A percentile compares a stretch with the other conserved stretches of the same genome.
Conservation (phyloP, 192 early-diverging fungal species). For the Jimgerdemannia flammicorona region DNA sequence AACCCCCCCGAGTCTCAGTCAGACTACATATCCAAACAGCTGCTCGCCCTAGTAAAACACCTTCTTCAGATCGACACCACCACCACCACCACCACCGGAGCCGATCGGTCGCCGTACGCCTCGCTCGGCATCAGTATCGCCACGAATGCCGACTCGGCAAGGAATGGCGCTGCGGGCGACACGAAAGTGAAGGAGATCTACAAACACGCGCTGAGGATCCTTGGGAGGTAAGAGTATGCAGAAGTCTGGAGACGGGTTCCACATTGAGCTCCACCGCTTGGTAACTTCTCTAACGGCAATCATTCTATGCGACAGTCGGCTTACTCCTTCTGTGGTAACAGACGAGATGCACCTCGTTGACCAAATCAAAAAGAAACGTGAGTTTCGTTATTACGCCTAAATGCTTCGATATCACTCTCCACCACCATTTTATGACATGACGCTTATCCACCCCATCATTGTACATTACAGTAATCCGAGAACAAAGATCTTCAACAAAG, state of each 20-base stretch:
- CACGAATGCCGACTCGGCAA: background rate
- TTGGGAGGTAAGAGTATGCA: background rate
- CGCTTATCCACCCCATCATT: background rate
- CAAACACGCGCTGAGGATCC: background rate
- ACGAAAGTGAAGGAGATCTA: background rate
- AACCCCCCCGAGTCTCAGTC: background rate
- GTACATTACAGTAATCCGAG: constrained; percentile 44
- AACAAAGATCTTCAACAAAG: constrained; percentile 41
- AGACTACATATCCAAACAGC: background rate
- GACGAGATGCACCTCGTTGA: constrained; percentile 58
- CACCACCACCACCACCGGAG: background rate
- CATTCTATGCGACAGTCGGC: background rate
- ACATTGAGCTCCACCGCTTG: no score
- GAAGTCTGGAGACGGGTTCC: no score
- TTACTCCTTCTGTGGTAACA: constrained; percentile 37
- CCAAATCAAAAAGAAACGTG: constrained; percentile 63
- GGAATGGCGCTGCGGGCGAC: background rate
- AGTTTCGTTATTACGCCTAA: constrained; percentile 4
- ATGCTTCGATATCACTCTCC: no score
- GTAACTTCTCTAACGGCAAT: background rate
- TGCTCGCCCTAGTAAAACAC: background rate
- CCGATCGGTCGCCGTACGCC: background rate
- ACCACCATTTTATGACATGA: no score
- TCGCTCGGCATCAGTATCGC: background rate
- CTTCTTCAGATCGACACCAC: background rate